phyloP scores from a whole-genome alignment of 2,329 filamentous ascomycete species.

The Aphanoascus verrucosus region DNA sequence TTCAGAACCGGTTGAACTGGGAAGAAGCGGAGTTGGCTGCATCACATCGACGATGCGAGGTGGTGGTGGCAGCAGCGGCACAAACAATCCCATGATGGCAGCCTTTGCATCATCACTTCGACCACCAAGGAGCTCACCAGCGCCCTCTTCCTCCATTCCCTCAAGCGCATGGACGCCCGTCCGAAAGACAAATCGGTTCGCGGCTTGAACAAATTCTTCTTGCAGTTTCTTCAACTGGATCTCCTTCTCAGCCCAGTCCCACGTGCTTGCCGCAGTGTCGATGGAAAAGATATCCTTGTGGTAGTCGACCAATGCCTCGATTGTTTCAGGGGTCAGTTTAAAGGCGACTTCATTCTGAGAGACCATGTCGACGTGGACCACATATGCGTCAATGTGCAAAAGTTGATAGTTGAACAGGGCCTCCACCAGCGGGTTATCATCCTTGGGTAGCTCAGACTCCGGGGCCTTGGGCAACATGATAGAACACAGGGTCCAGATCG shows the following conservation, averaged over 20 bases:
- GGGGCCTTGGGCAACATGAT: conserved; percentile 87
- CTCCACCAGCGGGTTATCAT: conserved; percentile 72
- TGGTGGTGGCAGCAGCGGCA: conserved; percentile 71
- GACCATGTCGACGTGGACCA: conserved; percentile 98
- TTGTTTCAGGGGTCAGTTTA: conserved; percentile 91
- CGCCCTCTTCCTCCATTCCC: conserved; percentile 91
- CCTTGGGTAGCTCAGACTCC: conserved; percentile 70
- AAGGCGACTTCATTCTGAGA: conserved; percentile 94
- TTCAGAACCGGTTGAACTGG: conserved; percentile 63
- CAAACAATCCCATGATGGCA: conserved; percentile 72
- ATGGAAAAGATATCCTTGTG: conserved; percentile 93
- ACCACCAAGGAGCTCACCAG: conserved; percentile 81
- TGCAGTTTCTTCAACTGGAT: conserved; percentile 93
- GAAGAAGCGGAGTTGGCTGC: conserved; percentile 72
- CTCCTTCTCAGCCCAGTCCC: conserved; percentile 95
- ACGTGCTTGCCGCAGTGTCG: conserved; percentile 78
- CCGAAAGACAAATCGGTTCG: conserved; percentile 94
- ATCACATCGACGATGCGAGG: conserved; percentile 83
- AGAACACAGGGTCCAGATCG: conserved; percentile 89
- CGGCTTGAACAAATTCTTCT: conserved; percentile 88
- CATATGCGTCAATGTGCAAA: conserved; percentile 89
- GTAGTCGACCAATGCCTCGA: conserved; percentile 85
- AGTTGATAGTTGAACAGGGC: conserved; percentile 87
- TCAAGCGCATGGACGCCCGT: conserved; percentile 81
- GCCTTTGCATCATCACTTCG: conserved; percentile 89